Evolutionary conservation across 2,329 filamentous ascomycete genomes (phyloP).

Genomic region (Nemania serpens): DNA sequence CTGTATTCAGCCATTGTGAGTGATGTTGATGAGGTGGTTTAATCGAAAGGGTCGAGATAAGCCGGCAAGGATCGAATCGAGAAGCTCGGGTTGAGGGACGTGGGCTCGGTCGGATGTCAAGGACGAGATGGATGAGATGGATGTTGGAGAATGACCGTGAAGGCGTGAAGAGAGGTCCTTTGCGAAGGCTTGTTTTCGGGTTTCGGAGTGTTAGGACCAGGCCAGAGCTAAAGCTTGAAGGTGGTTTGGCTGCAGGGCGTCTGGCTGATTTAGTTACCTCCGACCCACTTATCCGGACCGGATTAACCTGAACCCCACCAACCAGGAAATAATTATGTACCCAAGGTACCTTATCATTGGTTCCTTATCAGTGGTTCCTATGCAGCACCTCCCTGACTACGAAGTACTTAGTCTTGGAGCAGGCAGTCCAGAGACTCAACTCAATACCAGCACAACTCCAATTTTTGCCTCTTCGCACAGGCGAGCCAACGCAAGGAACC

Average conservation of each 20-base stretch:
- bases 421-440: too few relatives aligned
- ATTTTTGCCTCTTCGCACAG: slow-evolving; percentile 42
- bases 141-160: slow-evolving; percentile 14
- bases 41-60: slow-evolving; percentile 20
- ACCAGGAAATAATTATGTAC: slow-evolving; percentile 22
- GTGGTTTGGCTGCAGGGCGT: slow-evolving; percentile 29
- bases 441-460: too few relatives aligned
- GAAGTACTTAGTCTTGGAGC: too few relatives aligned
- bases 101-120: slow-evolving; percentile 26
- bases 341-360: too few relatives aligned
- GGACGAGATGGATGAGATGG: slow-evolving; percentile 24
- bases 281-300: slow-evolving; percentile 16
- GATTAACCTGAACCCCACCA: slow-evolving; percentile 31
- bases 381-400: too few relatives aligned
- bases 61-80: slow-evolving; percentile 15
- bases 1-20: slow-evolving; percentile 39
- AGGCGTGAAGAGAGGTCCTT: slow-evolving; percentile 29
- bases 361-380: too few relatives aligned
- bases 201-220: slow-evolving; percentile 22
- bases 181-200: slow-evolving; percentile 33
- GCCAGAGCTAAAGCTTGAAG: slow-evolving; percentile 5
- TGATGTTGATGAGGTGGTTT: slow-evolving; percentile 22
- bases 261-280: slow-evolving; percentile 31
- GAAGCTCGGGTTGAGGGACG: slow-evolving; percentile 20
- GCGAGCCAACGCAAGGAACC: slow-evolving; percentile 68